Evolutionary conservation across 2,329 filamentous ascomycete species (phyloP), one percentile per base, ranked within the genome.

Genomic region (Sclerotinia glacialis): DNA sequence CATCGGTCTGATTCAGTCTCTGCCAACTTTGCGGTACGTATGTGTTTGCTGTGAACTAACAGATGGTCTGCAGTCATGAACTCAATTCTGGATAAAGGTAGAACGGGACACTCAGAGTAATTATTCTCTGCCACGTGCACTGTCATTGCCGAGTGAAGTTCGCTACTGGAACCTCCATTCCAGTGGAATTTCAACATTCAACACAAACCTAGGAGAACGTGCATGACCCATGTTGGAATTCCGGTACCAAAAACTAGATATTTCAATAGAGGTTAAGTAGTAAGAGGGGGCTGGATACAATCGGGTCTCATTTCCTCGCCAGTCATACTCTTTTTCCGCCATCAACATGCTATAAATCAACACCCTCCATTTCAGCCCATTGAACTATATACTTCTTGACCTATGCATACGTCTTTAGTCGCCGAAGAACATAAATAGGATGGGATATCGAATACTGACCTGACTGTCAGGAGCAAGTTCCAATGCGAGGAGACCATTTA

Each of bases 381-480:
- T 66, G 64, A 16, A 63, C 49, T 28, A 70, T 70, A 52, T 69
- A 71, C 34, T 71, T 70, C 47, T 67, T 69, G 26, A 71, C 70
- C 53, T 67, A 54, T 5, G 37, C 37, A 40, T 26, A 55, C 61
- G 44, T 34, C 61, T 21, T 69, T 44, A 58, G 49, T 31, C 71
- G 46, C 70, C 3, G 21, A 21, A 7, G 18, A 16, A 1, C 5
- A n/a, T 69, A 52, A 55, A 28, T 21, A 18, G 54, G 12, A 49
- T n/a, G n/a, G 21, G 1, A 47, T 23, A 11, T 46, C n/a, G 5
- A 16, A 23, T 23, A 79, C 82, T 70, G 78, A 93, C 91, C 81
- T 94, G 94, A 66, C 83, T 85, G 79, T 97, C 93, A 1, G 95
- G 95, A 14, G 92, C 92, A 66, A 97, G 80, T 70, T 96, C 89